Evolutionary conservation across 257 asterid species (phyloP).

Genomic region (Nemophila menziesii): DNA sequence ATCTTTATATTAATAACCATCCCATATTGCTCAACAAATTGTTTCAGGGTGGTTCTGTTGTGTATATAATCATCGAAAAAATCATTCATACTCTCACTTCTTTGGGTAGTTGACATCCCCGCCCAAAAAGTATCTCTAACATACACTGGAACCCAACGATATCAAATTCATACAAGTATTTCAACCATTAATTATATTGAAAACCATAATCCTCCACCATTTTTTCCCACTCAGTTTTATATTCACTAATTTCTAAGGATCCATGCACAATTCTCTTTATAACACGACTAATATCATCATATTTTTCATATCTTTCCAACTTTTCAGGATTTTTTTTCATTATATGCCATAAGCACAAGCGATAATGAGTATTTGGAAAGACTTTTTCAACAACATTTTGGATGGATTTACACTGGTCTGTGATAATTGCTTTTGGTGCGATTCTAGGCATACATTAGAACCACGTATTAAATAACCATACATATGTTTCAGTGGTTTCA

Average conservation of each 20-base stretch:
- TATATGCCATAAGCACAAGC: no score
- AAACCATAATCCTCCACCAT: neutral
- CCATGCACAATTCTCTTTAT: neutral
- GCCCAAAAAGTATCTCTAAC: neutral
- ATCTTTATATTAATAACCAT: no score
- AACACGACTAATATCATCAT: neutral
- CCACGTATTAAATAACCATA: conserved; percentile 2
- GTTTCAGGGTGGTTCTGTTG: no score
- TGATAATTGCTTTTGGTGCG: neutral
- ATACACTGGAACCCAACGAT: neutral
- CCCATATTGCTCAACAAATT: no score
- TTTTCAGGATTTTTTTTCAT: neutral
- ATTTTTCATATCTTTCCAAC: neutral
- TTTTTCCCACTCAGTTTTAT: neutral
- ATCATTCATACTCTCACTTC: neutral
- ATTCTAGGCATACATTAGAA: neutral
- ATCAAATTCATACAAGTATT: no score
- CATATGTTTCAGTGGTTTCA: neutral
- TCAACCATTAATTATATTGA: neutral
- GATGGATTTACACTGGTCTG: no score
- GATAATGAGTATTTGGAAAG: neutral
- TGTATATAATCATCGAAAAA: no score
- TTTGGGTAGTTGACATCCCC: neutral
- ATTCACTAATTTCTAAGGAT: no score
- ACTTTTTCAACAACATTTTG: neutral